Evolutionary conservation across 192 early-diverging fungal species (phyloP), one percentile per base, ranked within the genome.

Genomic region (Gonapodya prolifera): DNA sequence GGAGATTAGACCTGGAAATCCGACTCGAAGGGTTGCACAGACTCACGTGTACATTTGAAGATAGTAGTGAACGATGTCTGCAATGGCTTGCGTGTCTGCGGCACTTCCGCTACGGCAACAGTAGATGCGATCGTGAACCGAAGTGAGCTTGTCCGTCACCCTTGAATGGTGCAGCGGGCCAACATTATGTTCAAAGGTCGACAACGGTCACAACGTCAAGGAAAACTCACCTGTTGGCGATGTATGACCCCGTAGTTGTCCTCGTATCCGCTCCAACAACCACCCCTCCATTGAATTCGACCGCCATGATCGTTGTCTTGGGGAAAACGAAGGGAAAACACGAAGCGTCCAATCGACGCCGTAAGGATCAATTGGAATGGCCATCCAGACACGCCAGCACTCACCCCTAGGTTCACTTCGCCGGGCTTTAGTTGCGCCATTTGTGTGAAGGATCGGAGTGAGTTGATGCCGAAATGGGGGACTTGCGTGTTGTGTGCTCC

Each of bases 81-180:
- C 95, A 2, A 99, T 86, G 28, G 97, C 96, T 84, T 99, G 98
- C 32, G 98, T 99, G 85, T 99, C 98, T 70, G 98, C 96, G 69
- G 98, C 96, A 74, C 89, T 91, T 75, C 98, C 98, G n/a, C 92
- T 94, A 80, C 98, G 92, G 85, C 98, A 99, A 83, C 95, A 97
- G 86, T 93, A 98, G 78, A 99, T 96, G 69, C 84, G 87, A 81
- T 99, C 98, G 79, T 98, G 94, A 31, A 99, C 90, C 78, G 91
- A 86, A 23, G 96, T 98, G 77, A 99, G 89, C 83, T 99, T 99
- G 86, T 99, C 96, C 29, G 98, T 97, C 32, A 98, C 95, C 79
- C 98, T 78, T 32, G 34, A 77, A 1, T 30, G 33, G 17, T 34
- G 33, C 23, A 29, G n/a, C 33, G 1, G 23, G n/a, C 1, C 30